Evolutionary conservation across 352 stramenopile genomes (phyloP), one percentile per base, ranked within the genome.

Genomic region (Phytophthora citricola): DNA sequence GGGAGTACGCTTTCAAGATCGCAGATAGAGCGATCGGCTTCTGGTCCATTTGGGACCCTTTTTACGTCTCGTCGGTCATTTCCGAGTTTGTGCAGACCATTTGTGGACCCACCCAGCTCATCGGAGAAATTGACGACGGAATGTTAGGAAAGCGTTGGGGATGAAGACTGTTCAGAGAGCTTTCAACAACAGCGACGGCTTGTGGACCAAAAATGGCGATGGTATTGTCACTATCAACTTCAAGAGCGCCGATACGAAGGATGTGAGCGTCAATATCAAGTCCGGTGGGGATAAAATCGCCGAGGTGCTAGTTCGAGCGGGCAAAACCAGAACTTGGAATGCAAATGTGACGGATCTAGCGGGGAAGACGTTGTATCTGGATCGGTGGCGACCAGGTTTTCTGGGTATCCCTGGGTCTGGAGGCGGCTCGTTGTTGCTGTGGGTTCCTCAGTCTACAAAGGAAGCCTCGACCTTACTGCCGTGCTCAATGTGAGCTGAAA

Each of bases 61-160:
- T 66, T 39, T 81, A 79, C 20, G n/a, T 89, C 20, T 76, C 77
- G 12, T 58, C 53, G 4, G 65, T 89, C 53, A 59, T 75, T 32
- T 69, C 74, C 17, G 69, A 85, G 31, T 89, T 74, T 24, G 60
- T 89, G 14, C 66, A 89, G 55, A 65, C 77, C 2, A 72, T 86
- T 52, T 86, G 79, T 20, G 70, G 67, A 0, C 72, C 72, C 14
- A 81, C 79, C 3, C 53, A 71, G 7, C 74, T 81, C 27, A 66
- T 85, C 10, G 75, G 77, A 1, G 62, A 81, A 1, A 79, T 89
- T 51, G 70, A 79, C 34, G 73, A 85, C 40, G 79, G 20, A 62
- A 70, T 34, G 66, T 67, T 1, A 75, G 73, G n/a, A 58, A 73
- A 47, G 75, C 77, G 8, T 68, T 88, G 0, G 79, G 71, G 3